Conservation (phyloP, 192 early-diverging fungal species). For the Geranomyces michiganensis region DNA sequence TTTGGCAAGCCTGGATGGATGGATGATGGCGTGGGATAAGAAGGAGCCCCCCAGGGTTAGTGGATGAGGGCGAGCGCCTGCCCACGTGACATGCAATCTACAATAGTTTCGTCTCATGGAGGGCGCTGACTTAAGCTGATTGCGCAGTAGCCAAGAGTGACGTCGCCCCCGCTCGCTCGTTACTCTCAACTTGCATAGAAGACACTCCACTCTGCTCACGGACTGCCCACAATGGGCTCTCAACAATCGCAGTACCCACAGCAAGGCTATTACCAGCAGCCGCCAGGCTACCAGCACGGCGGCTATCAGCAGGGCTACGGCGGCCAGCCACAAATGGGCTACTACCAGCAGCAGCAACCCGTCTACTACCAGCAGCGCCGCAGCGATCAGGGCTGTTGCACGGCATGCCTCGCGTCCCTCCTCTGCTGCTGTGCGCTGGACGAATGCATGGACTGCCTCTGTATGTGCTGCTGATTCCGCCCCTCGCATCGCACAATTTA, state of each 20-base stretch:
- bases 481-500: no score
- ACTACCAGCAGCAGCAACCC: slow-evolving; percentile 12
- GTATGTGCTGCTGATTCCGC: slow-evolving; percentile 1
- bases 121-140: no score
- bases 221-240: not conserved
- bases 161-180: no score
- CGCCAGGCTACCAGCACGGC: not conserved
- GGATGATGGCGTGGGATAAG: not conserved
- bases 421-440: slow-evolving; percentile 15
- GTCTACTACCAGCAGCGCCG: not conserved
- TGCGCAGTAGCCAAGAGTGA: no score
- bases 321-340: not conserved
- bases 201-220: no score
- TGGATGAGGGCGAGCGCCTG: not conserved
- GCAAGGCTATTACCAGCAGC: not conserved
- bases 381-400: slow-evolving; percentile 2
- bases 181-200: no score
- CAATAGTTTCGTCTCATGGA: no score
- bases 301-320: slow-evolving; percentile 17
- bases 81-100: not conserved
- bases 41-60: not conserved
- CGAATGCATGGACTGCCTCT: not conserved
- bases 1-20: not conserved
- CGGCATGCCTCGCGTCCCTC: not conserved
- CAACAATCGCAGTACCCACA: not conserved